Percentiles rank a stretch among this genome's conserved stretches.
Evolutionary conservation across 2,329 filamentous ascomycete species (phyloP).

Genomic region (Colletotrichum sp.): DNA sequence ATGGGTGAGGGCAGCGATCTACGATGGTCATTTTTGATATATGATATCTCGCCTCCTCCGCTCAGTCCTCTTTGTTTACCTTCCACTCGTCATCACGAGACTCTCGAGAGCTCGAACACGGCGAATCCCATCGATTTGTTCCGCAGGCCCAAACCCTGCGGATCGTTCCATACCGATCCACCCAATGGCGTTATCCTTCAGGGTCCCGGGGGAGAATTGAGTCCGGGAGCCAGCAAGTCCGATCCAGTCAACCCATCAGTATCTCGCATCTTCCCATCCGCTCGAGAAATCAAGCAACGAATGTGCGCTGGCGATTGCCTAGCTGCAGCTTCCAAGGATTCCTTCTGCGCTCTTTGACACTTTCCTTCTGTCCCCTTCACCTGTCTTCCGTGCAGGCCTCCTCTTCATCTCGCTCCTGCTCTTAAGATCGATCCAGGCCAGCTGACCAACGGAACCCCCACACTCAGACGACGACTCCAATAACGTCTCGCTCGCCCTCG

Average conservation of each 20-base stretch:
- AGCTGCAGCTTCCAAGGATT: not conserved
- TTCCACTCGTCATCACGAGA: not conserved
- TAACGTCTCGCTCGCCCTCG: constrained; percentile 48
- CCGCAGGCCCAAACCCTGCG: constrained; percentile 6
- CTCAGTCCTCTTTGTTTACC: constrained; percentile 14
- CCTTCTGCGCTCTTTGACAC: not conserved
- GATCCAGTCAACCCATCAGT: constrained; percentile 7
- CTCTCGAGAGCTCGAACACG: not conserved
- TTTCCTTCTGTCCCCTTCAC: constrained; percentile 4
- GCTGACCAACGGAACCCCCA: constrained; percentile 9
- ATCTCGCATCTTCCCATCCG: not conserved
- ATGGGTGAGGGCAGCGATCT: constrained; percentile 3
- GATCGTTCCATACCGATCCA: constrained; percentile 8
- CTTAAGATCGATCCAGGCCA: not conserved
- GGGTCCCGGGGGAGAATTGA: not conserved
- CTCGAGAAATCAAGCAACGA: not conserved
- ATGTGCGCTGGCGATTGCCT: not conserved
- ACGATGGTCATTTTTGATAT: constrained; percentile 18
- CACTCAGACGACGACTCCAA: constrained; percentile 85
- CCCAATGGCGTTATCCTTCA: constrained; percentile 2
- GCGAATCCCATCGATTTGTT: not conserved
- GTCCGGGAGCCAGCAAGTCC: constrained; percentile 1
- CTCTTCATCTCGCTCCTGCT: not conserved
- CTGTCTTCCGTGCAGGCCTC: constrained; percentile 15
- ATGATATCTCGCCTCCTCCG: constrained; percentile 15